Conservation (phyloP, 768 basidiomycete species). For the Termitomyces sp. region DNA sequence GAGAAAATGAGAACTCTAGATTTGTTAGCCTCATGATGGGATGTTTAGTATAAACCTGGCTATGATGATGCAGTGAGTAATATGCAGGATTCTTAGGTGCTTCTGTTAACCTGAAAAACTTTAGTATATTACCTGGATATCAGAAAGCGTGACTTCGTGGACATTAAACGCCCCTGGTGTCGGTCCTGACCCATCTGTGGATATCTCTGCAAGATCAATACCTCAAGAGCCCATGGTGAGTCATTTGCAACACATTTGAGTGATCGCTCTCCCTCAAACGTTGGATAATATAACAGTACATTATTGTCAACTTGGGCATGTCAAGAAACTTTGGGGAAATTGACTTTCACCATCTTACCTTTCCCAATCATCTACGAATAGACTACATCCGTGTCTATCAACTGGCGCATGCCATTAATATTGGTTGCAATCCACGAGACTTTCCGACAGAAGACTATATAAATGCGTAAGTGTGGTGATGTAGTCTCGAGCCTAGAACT, state of each 20-base stretch:
- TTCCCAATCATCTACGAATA: conserved; percentile 48
- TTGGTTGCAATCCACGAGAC: conserved; percentile 63
- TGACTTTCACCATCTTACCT: conserved; percentile 60
- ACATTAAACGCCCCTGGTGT: conserved; percentile 66
- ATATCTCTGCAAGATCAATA: conserved; percentile 62
- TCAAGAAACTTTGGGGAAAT: conserved; percentile 72
- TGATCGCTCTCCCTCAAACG: background rate
- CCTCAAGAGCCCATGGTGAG: conserved; percentile 82
- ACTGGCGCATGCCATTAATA: conserved; percentile 44
- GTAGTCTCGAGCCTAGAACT: too few relatives aligned
- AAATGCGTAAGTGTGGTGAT: conserved; percentile 34
- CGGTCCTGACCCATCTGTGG: conserved; percentile 49
- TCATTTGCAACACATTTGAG: background rate
- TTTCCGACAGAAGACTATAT: conserved; percentile 70
- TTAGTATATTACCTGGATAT: conserved; percentile 82
- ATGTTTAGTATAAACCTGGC: conserved; percentile 39
- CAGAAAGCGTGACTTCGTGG: conserved; percentile 63
- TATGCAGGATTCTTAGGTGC: background rate
- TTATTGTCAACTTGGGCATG: conserved; percentile 79
- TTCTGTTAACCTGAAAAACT: background rate
- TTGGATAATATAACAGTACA: conserved; percentile 44
- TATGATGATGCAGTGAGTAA: conserved; percentile 55
- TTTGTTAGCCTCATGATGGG: background rate
- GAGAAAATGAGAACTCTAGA: background rate
- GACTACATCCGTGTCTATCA: conserved; percentile 67